Conservation (phyloP, 2,329 filamentous ascomycete genomes). For the Sarocladiaceae sp. region DNA sequence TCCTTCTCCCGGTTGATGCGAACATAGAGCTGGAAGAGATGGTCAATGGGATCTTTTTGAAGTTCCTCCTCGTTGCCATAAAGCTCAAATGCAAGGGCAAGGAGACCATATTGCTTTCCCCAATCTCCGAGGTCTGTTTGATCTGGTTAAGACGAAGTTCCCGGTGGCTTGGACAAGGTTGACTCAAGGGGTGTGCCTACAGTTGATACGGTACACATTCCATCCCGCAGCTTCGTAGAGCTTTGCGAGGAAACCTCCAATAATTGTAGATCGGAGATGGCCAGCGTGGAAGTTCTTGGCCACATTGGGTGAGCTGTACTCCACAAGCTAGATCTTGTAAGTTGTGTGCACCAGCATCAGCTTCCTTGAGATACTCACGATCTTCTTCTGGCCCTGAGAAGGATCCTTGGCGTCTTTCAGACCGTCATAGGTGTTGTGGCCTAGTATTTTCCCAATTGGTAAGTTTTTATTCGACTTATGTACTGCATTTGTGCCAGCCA, state of each 20-base stretch:
- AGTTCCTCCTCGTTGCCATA: constrained; percentile 73
- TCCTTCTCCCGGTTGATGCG: constrained; percentile 66
- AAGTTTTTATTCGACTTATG: not conserved
- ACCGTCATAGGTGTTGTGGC: constrained; percentile 39
- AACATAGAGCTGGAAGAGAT: constrained; percentile 79
- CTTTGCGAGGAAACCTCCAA: constrained; percentile 72
- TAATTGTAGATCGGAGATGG: constrained; percentile 74
- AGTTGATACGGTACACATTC: constrained; percentile 70
- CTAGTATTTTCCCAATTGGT: constrained; percentile 10
- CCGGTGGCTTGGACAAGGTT: not conserved
- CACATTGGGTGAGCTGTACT: constrained; percentile 84
- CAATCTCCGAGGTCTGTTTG: constrained; percentile 69
- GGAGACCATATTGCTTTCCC: constrained; percentile 72
- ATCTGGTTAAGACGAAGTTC: not conserved
- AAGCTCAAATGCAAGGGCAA: constrained; percentile 70
- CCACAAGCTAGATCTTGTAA: constrained; percentile 64
- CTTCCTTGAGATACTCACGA: too few relatives aligned
- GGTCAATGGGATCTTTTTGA: constrained; percentile 70
- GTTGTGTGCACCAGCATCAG: too few relatives aligned
- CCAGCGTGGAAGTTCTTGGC: constrained; percentile 81
- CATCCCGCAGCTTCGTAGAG: constrained; percentile 67
- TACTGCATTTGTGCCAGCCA: not conserved
- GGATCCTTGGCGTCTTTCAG: constrained; percentile 59
- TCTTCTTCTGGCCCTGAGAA: constrained; percentile 57
- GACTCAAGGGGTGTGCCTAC: constrained; percentile 16